Conservation (phyloP, 169 alveolate species). For the Babesia divergens region DNA sequence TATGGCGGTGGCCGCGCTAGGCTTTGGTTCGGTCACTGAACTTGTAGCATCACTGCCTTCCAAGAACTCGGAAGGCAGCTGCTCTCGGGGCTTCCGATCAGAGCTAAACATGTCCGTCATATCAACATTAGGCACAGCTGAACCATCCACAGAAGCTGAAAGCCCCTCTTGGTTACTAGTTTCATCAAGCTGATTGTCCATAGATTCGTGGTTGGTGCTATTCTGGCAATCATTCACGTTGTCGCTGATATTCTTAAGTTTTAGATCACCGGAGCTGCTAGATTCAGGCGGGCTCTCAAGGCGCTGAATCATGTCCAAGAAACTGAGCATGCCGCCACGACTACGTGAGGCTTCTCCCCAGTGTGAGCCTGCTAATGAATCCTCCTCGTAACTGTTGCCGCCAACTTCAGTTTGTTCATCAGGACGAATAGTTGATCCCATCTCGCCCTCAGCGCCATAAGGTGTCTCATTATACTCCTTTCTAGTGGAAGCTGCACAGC, state of each 20-base stretch:
- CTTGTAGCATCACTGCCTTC: neutral
- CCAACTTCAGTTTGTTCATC: neutral
- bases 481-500: neutral
- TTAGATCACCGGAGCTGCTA: neutral
- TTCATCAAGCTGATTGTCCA: slow-evolving; percentile 14
- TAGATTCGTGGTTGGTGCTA: neutral
- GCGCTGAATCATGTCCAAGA: slow-evolving; percentile 17
- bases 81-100: neutral
- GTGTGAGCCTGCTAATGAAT: neutral
- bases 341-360: slow-evolving; percentile 24
- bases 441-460: slow-evolving; percentile 12
- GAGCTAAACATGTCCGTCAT: neutral
- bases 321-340: slow-evolving; percentile 14
- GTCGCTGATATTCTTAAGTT: neutral
- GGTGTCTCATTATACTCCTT: slow-evolving; percentile 27
- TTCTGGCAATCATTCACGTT: neutral
- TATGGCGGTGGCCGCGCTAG: neutral
- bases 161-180: slow-evolving; percentile 13
- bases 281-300: slow-evolving; percentile 7
- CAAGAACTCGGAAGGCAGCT: neutral
- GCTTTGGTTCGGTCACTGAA: neutral
- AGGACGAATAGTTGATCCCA: neutral
- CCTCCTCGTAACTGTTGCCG: slow-evolving; percentile 20
- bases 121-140: neutral
- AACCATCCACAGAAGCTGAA: slow-evolving; percentile 20